phyloP scores from a whole-genome alignment of 306 rosid genomes.

The Geum urbanum region DNA sequence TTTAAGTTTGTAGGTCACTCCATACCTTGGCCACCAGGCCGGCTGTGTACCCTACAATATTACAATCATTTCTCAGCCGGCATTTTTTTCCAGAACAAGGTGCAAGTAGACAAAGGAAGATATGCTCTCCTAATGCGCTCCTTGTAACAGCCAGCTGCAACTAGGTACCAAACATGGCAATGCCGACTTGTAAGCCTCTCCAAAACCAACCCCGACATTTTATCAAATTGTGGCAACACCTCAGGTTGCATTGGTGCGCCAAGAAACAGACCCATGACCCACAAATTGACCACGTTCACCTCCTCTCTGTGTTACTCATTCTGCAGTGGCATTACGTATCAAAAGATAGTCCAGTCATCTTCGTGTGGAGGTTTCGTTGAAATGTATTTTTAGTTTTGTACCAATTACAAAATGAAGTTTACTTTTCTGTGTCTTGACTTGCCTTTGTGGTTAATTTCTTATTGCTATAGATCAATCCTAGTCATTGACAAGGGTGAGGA shows the following conservation, averaged over 20 bases:
- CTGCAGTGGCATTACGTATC: background rate
- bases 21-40: background rate
- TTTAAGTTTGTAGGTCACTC: background rate
- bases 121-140: background rate
- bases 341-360: background rate
- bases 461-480: background rate
- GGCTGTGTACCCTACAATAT: background rate
- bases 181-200: background rate
- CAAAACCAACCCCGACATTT: background rate
- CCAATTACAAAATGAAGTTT: background rate
- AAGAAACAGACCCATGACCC: background rate
- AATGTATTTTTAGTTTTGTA: background rate
- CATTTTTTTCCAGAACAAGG: background rate
- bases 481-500: background rate
- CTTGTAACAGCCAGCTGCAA: background rate
- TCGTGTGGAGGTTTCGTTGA: background rate
- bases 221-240: constrained; percentile 5
- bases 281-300: background rate
- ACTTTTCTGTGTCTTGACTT: background rate
- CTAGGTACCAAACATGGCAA: background rate
- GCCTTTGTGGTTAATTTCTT: background rate
- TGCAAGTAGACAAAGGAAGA: background rate
- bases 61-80: background rate
- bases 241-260: background rate
- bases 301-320: background rate